A percentile compares a stretch with the other conserved stretches of the same genome.
Conservation (phyloP, 2,329 filamentous ascomycete species). For the Talaromyces sp. region DNA sequence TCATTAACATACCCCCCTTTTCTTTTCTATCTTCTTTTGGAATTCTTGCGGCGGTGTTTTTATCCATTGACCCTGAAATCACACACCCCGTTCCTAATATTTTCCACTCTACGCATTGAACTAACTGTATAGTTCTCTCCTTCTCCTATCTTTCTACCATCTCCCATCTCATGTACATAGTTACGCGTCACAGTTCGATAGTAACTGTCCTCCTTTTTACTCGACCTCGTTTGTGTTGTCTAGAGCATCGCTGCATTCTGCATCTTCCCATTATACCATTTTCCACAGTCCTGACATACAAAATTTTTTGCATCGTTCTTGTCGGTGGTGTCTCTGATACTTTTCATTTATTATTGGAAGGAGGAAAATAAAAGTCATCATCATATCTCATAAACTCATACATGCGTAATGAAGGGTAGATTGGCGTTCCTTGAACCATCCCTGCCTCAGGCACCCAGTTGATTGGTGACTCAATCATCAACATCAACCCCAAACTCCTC, state of each 20-base stretch:
- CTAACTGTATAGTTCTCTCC: neutral
- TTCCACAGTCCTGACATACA: neutral
- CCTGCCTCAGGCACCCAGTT: neutral
- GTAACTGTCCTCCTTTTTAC: neutral
- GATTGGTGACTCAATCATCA: slow-evolving; percentile 32
- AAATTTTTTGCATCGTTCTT: neutral
- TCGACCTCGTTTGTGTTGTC: neutral
- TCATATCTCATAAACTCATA: neutral
- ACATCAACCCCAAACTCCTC: slow-evolving; percentile 41
- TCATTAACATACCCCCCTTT: neutral
- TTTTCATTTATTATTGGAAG: neutral
- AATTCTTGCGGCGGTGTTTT: neutral
- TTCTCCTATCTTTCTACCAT: neutral
- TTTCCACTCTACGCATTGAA: neutral
- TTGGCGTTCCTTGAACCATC: neutral
- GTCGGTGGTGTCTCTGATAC: neutral
- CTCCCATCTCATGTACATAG: neutral
- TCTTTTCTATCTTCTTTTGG: neutral
- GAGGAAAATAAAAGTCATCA: neutral
- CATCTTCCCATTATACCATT: neutral
- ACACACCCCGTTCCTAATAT: neutral
- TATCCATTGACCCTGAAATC: neutral
- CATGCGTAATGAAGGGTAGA: neutral
- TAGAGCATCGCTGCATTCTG: neutral
- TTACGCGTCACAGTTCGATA: neutral